Conservation (phyloP, 495 filamentous ascomycete species). For the Lasiosphaeria ovina region DNA sequence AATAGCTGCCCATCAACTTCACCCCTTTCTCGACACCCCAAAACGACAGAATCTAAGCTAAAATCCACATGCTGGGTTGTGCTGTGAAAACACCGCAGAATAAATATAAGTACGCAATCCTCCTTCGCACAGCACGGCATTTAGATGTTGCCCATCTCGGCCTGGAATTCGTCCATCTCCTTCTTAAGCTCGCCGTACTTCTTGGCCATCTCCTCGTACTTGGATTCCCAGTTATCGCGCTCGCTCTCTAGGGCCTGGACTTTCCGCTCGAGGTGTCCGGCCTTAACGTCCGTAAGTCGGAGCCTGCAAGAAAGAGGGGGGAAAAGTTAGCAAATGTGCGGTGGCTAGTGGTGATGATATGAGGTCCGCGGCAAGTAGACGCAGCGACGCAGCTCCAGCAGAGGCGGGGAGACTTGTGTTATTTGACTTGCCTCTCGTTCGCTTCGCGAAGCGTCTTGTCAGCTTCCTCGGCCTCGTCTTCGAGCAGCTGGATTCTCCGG, state of each 20-base stretch:
- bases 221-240: slow-evolving; percentile 88
- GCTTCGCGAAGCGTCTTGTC: slow-evolving; percentile 93
- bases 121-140: neutral
- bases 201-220: slow-evolving; percentile 94
- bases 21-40: neutral
- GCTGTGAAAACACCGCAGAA: slow-evolving; percentile 6
- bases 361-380: too few relatives aligned
- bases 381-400: too few relatives aligned
- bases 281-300: slow-evolving; percentile 97
- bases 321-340: slow-evolving; percentile 12
- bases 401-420: neutral
- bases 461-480: slow-evolving; percentile 95
- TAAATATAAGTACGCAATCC: slow-evolving; percentile 7
- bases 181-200: slow-evolving; percentile 82
- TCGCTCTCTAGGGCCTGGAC: slow-evolving; percentile 90
- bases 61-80: slow-evolving; percentile 11
- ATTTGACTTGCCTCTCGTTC: slow-evolving; percentile 87
- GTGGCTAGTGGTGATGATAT: too few relatives aligned
- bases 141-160: slow-evolving; percentile 89
- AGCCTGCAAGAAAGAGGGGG: slow-evolving; percentile 56
- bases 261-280: slow-evolving; percentile 98
- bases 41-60: slow-evolving; percentile 14
- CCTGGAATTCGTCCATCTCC: slow-evolving; percentile 85
- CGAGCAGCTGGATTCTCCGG: slow-evolving; percentile 88
- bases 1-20: slow-evolving; percentile 2